Percentiles rank a stretch among this genome's conserved stretches.
Evolutionary conservation across 176 grass and related monocot genomes (phyloP).

Genomic region (Avena eriantha): DNA sequence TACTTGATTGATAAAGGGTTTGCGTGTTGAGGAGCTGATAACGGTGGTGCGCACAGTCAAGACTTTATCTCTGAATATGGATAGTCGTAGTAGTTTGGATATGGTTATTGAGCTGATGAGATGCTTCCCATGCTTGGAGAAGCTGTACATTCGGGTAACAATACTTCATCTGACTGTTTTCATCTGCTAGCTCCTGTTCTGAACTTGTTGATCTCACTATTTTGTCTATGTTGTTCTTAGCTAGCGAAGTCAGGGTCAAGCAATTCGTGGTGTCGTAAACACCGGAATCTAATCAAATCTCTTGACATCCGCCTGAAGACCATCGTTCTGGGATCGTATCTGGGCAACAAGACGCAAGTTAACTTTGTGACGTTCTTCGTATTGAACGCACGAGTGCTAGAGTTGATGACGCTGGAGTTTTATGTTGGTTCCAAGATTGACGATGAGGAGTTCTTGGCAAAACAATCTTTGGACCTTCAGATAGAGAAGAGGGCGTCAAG

Average conservation of each 20-base stretch:
- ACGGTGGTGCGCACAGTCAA: too few relatives aligned
- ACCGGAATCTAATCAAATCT: neutral
- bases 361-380: neutral
- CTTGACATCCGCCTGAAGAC: neutral
- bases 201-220: neutral
- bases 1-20: too few relatives aligned
- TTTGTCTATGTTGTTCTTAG: neutral
- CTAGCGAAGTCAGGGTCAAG: neutral
- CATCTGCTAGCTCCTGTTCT: neutral
- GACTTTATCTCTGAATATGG: too few relatives aligned
- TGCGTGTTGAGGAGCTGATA: too few relatives aligned
- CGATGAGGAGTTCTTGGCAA: too few relatives aligned
- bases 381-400: neutral
- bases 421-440: too few relatives aligned
- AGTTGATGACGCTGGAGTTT: neutral
- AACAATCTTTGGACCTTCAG: too few relatives aligned
- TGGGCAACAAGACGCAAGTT: neutral
- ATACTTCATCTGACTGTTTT: neutral
- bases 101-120: neutral
- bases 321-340: neutral
- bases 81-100: too few relatives aligned
- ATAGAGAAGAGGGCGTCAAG: too few relatives aligned
- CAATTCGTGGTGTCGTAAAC: neutral
- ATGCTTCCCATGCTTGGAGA: neutral
- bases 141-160: neutral